phyloP scores from a whole-genome alignment of 257 asterid species.

The Nicotiana otophora region DNA sequence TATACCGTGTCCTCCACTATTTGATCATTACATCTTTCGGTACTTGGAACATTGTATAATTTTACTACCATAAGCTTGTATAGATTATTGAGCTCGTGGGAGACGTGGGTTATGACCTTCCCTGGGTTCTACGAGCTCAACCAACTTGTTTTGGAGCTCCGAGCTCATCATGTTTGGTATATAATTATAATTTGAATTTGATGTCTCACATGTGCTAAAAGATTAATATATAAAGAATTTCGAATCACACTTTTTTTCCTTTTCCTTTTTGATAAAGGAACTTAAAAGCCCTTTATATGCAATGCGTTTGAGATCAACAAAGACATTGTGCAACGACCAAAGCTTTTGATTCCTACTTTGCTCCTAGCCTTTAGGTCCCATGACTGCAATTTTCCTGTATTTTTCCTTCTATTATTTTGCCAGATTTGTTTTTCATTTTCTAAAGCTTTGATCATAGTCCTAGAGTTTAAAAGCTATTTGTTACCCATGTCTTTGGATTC shows the following conservation, averaged over 20 bases:
- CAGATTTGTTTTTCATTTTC: not conserved
- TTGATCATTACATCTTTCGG: too few relatives aligned
- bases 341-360: not conserved
- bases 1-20: too few relatives aligned
- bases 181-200: not conserved
- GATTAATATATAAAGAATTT: not conserved
- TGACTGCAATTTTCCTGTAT: not conserved
- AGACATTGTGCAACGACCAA: not conserved
- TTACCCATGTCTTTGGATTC: not conserved
- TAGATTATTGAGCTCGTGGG: not conserved
- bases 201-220: not conserved
- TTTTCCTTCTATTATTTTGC: not conserved
- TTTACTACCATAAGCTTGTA: not conserved
- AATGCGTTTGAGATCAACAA: not conserved
- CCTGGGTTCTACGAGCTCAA: not conserved
- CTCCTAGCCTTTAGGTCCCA: not conserved
- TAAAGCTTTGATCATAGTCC: not conserved
- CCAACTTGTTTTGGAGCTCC: not conserved
- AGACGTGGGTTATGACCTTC: not conserved
- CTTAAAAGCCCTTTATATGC: not conserved
- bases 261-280: not conserved
- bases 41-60: not conserved
- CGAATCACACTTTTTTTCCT: not conserved
- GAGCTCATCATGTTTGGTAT: not conserved
- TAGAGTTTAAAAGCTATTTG: not conserved